Evolutionary conservation across 164 flowering plant genomes (phyloP), one percentile per base, ranked within the genome.

Genomic region (Buxus sempervirens): DNA sequence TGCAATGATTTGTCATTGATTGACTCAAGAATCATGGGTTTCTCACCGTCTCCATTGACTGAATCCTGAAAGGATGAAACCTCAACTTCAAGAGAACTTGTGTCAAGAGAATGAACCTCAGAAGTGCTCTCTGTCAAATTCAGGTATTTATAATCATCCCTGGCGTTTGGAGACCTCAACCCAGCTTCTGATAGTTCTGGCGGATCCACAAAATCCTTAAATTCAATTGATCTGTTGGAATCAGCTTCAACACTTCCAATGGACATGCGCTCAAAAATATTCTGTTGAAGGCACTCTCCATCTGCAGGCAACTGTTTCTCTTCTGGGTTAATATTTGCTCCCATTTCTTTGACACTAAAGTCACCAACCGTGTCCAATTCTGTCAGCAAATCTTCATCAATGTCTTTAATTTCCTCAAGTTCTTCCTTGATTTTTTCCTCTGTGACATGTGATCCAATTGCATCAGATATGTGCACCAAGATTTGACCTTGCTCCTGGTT

Each of bases 311-410:
- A 63, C 13, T 59, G 38, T 8, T 68, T 42, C 58, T 53, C 75
- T 45, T 49, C 57, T 55, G 55, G 65, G 59, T 68, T 42, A 9
- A 58, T 32, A 64, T 28, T 63, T 57, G 67, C 42, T 48, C 27
- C 79, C 54, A 57, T 59, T 63, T 81, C 82, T 23, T 71, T 69
- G 60, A 81, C 77, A 54, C 85, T 77, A 66, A 92, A 92, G 74
- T 92, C 94, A 60, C 98, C 95, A 75, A 85, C 85, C 10, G 79
- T 72, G 63, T 90, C 92, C 75, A 90, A 71, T 72, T 88, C 91
- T 0, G 76, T 66, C 67, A 90, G 75, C 21, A 88, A 67, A 16
- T 54, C 84, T 78, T 88, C 95, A 72, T 85, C 90, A 59, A 87
- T 76, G 54, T 86, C 89, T 72, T 84, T 74, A 51, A 86, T 82